phyloP scores from a whole-genome alignment of 2,329 filamentous ascomycete genomes.

The Aureobasidium pullulans region DNA sequence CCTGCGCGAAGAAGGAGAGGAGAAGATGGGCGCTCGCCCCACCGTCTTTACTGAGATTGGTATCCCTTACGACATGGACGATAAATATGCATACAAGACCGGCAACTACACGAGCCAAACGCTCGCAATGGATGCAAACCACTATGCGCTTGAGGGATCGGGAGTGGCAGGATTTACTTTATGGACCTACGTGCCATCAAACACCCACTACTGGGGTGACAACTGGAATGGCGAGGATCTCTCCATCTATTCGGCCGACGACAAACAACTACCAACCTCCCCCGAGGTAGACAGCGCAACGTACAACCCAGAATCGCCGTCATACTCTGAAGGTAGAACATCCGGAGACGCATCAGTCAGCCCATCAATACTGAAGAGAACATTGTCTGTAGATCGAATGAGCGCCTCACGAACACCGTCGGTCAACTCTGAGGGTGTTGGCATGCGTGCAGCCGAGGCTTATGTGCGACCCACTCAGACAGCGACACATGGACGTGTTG shows the following conservation, averaged over 20 bases:
- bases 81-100: constrained; percentile 89
- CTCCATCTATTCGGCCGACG: constrained; percentile 81
- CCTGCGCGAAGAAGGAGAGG: constrained; percentile 77
- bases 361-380: constrained; percentile 67
- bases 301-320: constrained; percentile 42
- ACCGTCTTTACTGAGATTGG: constrained; percentile 92
- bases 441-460: constrained; percentile 85
- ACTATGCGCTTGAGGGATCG: constrained; percentile 82
- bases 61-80: constrained; percentile 98
- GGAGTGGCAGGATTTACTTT: constrained; percentile 77
- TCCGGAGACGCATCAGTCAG: constrained; percentile 53
- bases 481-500: constrained; percentile 62
- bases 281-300: constrained; percentile 38
- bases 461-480: constrained; percentile 82
- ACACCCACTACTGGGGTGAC: constrained; percentile 76
- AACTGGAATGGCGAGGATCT: constrained; percentile 97
- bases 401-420: constrained; percentile 16
- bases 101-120: constrained; percentile 92
- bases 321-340: constrained; percentile 48
- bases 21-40: constrained; percentile 81
- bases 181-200: constrained; percentile 75
- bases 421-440: constrained; percentile 47
- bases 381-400: constrained; percentile 54
- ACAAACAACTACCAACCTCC: constrained; percentile 52
- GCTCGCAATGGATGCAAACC: constrained; percentile 90